A percentile compares a stretch with the other conserved stretches of the same genome.
Conservation (phyloP, 768 basidiomycete species). For the Daedaleopsis nitida region DNA sequence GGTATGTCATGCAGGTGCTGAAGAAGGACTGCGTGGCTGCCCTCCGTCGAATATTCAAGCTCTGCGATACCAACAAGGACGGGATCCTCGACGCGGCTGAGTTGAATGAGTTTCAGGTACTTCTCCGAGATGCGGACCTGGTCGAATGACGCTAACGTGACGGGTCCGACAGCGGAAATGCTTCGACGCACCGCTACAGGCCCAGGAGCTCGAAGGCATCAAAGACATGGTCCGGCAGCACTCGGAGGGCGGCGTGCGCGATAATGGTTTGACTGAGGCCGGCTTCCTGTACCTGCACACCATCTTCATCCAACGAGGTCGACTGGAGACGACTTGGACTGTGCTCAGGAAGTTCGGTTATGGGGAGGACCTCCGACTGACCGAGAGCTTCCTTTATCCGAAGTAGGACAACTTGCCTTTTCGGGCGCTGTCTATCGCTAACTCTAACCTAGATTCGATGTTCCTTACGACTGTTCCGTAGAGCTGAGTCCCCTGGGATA, state of each 20-base stretch:
- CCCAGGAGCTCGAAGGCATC: conserved; percentile 95
- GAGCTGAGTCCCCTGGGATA: conserved; percentile 94
- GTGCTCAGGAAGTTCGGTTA: conserved; percentile 95
- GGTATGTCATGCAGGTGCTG: conserved; percentile 57
- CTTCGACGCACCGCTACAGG: conserved; percentile 90
- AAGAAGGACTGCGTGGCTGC: conserved; percentile 92
- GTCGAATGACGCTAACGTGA: neutral
- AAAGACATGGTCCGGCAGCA: conserved; percentile 86
- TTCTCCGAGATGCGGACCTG: conserved; percentile 18
- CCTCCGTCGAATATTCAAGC: conserved; percentile 90
- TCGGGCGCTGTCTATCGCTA: conserved; percentile 14
- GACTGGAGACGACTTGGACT: conserved; percentile 97
- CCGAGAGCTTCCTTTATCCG: conserved; percentile 85
- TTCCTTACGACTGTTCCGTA: conserved; percentile 91
- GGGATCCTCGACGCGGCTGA: conserved; percentile 88
- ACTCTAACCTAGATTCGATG: conserved; percentile 59
- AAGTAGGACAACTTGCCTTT: conserved; percentile 54
- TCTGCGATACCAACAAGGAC: conserved; percentile 95
- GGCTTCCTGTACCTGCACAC: conserved; percentile 96
- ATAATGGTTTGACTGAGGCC: conserved; percentile 84
- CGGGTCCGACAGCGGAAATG: conserved; percentile 73
- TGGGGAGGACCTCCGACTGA: conserved; percentile 88
- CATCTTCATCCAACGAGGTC: conserved; percentile 92
- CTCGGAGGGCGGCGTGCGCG: conserved; percentile 72
- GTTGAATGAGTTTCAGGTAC: conserved; percentile 95